Percentiles rank a stretch among this genome's conserved stretches.
phyloP scores from a whole-genome alignment of 148 eudicot genomes.

The Heliamphora exappendiculata region DNA sequence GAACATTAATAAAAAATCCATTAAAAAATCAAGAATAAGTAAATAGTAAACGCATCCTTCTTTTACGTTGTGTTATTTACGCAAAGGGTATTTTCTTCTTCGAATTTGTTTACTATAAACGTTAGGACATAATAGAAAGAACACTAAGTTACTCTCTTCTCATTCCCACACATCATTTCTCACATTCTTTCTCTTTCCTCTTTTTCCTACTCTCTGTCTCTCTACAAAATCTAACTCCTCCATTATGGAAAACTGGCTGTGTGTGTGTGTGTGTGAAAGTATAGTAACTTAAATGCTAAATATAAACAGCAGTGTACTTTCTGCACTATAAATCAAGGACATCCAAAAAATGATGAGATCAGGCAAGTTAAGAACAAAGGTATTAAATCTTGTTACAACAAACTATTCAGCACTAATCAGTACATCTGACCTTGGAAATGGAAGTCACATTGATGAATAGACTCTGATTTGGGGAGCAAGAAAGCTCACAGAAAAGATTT shows the following conservation, averaged over 20 bases:
- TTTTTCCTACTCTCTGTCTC: no score
- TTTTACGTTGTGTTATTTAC: no score
- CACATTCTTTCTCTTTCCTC: no score
- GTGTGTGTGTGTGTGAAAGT: background rate
- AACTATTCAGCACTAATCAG: background rate
- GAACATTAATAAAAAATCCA: background rate
- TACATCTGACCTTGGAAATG: slow-evolving; percentile 38
- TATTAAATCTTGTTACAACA: background rate
- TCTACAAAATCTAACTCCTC: no score
- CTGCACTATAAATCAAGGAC: background rate
- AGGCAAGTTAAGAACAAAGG: background rate
- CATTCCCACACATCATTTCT: no score
- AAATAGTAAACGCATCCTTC: background rate
- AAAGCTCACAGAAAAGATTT: slow-evolving; percentile 66
- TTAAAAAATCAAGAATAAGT: background rate
- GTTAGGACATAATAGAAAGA: no score
- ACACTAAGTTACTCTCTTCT: no score
- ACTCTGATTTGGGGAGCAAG: slow-evolving; percentile 78
- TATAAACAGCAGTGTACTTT: background rate
- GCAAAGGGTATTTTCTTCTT: no score
- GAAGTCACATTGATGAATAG: slow-evolving; percentile 61
- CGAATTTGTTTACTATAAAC: no score
- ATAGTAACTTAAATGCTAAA: background rate
- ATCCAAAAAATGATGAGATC: background rate
- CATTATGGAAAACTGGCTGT: background rate